Evolutionary conservation across 768 basidiomycete genomes (phyloP), one percentile per base, ranked within the genome.

Genomic region (Omphalotus guepiniiformis): DNA sequence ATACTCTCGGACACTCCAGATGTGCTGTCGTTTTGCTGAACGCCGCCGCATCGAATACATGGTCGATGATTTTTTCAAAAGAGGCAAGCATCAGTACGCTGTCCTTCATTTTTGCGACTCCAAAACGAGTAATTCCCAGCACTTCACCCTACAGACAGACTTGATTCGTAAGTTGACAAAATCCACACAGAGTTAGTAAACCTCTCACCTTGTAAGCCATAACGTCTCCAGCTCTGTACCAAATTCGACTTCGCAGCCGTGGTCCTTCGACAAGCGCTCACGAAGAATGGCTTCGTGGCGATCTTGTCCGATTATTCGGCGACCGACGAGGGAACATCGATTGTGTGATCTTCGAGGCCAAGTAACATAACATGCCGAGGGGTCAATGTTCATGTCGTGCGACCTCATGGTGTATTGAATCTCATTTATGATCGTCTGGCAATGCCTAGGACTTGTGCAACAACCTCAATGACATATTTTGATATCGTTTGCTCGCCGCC

Each of bases 31-130:
- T 83, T 92, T 98, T 98, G 9, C 93, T 91, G 63, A 87, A 94
- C 2, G 96, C 90, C 8, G 96, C 87, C 2, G 96, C 96, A 60
- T 99, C 93, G 68, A 99, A 99, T 50, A 99, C 69, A 65, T 99
- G 96, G 71, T 99, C 96, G 12, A 96, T 99, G 13, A 96, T 98
- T 73, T 98, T 98, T 69, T 99, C 96, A 66, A 99, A 99, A 21
- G 93, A 96, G 8, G 96, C 96, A 58, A 98, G 73, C 96, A 98
- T 99, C 58, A 99, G 80, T 1, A 97, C 94, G 58, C 91, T 93
- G 66, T 99, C 96, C 66, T 98, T 98, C 93, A 98, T 98, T 72
- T 97, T 97, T 6, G 94, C 91, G 21, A 99, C 95, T 61, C 96
- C 96, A 66, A 98, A 98, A 25, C 96, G 88, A 6, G 96, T 99